A percentile compares a stretch with the other conserved stretches of the same genome.
phyloP scores from a whole-genome alignment of 2,329 filamentous ascomycete genomes.

The Atkinsonella hypoxylon region DNA sequence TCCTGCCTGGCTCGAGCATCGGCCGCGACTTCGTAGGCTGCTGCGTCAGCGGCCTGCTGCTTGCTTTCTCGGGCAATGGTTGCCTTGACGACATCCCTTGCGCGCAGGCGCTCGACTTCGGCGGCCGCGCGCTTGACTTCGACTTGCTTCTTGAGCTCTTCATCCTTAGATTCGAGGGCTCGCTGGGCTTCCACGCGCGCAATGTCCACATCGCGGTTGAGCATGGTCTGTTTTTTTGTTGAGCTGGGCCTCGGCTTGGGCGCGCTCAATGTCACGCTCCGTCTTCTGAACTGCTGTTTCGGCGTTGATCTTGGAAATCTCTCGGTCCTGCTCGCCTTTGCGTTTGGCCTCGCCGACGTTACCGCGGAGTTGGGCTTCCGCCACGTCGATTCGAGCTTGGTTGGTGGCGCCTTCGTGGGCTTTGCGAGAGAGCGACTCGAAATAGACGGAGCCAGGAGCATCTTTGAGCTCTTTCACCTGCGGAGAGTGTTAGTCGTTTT shows the following conservation, averaged over 20 bases:
- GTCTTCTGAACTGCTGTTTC: conserved; percentile 78
- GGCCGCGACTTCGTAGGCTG: conserved; percentile 52
- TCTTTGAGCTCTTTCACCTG: conserved; percentile 71
- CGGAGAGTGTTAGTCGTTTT: neutral
- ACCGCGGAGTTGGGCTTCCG: conserved; percentile 51
- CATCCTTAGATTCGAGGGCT: conserved; percentile 62
- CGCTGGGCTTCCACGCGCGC: conserved; percentile 63
- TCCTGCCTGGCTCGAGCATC: conserved; percentile 46
- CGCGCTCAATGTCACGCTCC: conserved; percentile 71
- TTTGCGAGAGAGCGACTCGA: conserved; percentile 69
- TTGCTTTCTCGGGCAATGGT: conserved; percentile 55
- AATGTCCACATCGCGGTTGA: conserved; percentile 63
- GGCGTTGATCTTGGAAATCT: conserved; percentile 79
- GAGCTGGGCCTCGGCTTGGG: conserved; percentile 64
- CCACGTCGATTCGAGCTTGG: conserved; percentile 59
- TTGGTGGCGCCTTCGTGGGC: conserved; percentile 78
- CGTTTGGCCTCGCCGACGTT: conserved; percentile 69
- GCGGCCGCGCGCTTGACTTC: conserved; percentile 67
- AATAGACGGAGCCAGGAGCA: conserved; percentile 70
- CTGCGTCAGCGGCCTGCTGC: conserved; percentile 55
- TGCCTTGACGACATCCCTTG: conserved; percentile 67
- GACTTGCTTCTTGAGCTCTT: conserved; percentile 68
- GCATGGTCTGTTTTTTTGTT: conserved; percentile 59
- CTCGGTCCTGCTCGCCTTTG: conserved; percentile 68
- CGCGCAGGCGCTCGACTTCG: conserved; percentile 69